Base-by-base conservation (phyloP, 257 asterid species). In the Osmanthus fragrans region DNA sequence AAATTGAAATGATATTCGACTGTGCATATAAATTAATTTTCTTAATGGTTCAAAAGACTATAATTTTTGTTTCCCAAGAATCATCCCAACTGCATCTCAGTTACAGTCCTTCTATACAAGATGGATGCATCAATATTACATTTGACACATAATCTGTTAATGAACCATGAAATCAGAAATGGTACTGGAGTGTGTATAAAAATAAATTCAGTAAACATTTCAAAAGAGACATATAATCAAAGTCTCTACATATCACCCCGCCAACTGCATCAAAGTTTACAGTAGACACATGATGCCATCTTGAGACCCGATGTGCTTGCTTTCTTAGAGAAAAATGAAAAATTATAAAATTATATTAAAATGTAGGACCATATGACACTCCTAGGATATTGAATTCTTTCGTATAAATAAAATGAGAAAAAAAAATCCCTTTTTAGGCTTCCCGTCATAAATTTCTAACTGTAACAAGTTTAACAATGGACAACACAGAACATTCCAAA, bases 401-500 rank as follows among this genome's bases (percentile, higher is more conserved):
- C 37, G 54, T 51, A 37, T 39, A 25, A 49, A 72, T 67, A 66
- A 33, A 49, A 51, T 73, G 23, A 47, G 76, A n/a, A 67, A 60
- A 64, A 27, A 49, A 30, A 2, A 25, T 4, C 60, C 21, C 6
- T n/a, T 18, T 49, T 49, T 16, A 5, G 60, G 60, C 9, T 49
- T 16, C 18, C 25, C 25, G 40, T 21, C 33, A 37, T 13, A 32
- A 30, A 56, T 36, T 69, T 54, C 51, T 45, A 80, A 40, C 60
- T 3, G 70, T 70, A 30, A 49, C 51, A 34, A 81, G 27, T 68
- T 45, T 54, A 25, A 18, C 3, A 15, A 51, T 15, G 63, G 25
- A 13, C 40, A 47, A 40, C 21, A 29, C 74, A 36, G 6, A 42
- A 33, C 19, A 12, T 11, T 42, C 8, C 9, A n/a, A 34, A 12